Evolutionary conservation across 345 rosid genomes (phyloP), one percentile per base, ranked within the genome.

Genomic region (Erodium maritimum): DNA sequence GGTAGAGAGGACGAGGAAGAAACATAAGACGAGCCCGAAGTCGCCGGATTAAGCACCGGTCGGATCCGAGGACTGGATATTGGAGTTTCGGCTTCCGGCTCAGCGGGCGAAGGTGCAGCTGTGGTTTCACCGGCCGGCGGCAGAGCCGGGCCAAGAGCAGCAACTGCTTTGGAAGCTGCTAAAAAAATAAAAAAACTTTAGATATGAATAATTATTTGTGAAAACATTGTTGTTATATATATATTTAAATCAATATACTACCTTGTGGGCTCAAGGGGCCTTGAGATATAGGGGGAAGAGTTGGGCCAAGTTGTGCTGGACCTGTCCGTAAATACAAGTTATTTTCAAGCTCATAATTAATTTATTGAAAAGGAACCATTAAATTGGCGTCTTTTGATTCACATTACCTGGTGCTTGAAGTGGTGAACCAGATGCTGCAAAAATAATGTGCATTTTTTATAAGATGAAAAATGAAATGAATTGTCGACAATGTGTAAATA

Each of bases 341-440:
- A 50, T 23, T 37, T 37, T 37, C 61, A 17, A 65, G 29, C 56
- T 20, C 52, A 23, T 9, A 50, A 56, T 18, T 50, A 17, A 50
- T 50, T 50, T 13, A 23, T 0, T 53, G 1, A 53, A 53, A 20
- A 5, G 18, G 8, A 53, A n/a, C 1, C 6, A 9, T 1, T 54
- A 19, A 3, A 18, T 52, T 20, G 5, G 48, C 19, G 34, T 1
- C 20, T 1, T 21, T 25, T n/a, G 2, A 7, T 12, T 21, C 20
- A n/a, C 3, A 12, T 22, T 78, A 84, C 91, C 96, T 78, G 95
- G 96, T 60, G 95, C 82, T 34, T 96, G 96, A 13, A 91, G 76
- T 64, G 96, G 97, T 33, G 82, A 24, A 21, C 90, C 95, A 34
- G 97, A 61, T 52, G 88, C 97, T 85, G 81, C 73, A 71, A 71